Evolutionary conservation across 1,284 basidiomycete genomes (phyloP).

Genomic region (Ceratobasidium sp.): DNA sequence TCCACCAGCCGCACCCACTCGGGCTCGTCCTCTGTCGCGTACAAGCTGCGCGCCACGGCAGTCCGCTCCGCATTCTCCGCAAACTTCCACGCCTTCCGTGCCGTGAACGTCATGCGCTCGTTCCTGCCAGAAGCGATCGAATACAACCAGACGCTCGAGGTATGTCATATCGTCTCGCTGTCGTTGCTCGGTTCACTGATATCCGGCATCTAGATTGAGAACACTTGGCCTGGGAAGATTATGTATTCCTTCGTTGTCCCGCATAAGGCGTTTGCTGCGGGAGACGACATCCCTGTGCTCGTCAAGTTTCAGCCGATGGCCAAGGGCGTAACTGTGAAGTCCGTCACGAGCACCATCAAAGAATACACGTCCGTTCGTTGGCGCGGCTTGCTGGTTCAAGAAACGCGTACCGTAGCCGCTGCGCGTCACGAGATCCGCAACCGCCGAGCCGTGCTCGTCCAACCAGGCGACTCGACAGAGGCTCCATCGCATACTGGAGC

Average conservation of each 20-base stretch:
- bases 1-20: constrained; percentile 75
- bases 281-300: constrained; percentile 83
- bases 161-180: constrained; percentile 50
- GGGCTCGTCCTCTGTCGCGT: constrained; percentile 72
- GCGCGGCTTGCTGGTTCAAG: constrained; percentile 71
- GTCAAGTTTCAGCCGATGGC: constrained; percentile 89
- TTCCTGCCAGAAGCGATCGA: constrained; percentile 88
- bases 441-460: constrained; percentile 65
- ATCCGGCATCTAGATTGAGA: constrained; percentile 71
- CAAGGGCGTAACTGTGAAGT: constrained; percentile 84
- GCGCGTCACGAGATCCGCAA: constrained; percentile 79
- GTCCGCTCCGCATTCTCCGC: constrained; percentile 79
- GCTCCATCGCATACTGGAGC: constrained; percentile 54
- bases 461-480: constrained; percentile 53
- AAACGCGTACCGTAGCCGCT: constrained; percentile 72
- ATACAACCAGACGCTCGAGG: constrained; percentile 93
- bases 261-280: constrained; percentile 92
- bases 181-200: constrained; percentile 26
- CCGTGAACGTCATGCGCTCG: constrained; percentile 78
- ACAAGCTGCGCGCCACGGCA: constrained; percentile 89
- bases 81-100: constrained; percentile 75
- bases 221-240: constrained; percentile 95
- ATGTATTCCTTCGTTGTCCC: constrained; percentile 91
- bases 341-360: constrained; percentile 76
- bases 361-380: constrained; percentile 79